Evolutionary conservation across 345 rosid species (phyloP).

Genomic region (Eucalyptus erythrocorys): DNA sequence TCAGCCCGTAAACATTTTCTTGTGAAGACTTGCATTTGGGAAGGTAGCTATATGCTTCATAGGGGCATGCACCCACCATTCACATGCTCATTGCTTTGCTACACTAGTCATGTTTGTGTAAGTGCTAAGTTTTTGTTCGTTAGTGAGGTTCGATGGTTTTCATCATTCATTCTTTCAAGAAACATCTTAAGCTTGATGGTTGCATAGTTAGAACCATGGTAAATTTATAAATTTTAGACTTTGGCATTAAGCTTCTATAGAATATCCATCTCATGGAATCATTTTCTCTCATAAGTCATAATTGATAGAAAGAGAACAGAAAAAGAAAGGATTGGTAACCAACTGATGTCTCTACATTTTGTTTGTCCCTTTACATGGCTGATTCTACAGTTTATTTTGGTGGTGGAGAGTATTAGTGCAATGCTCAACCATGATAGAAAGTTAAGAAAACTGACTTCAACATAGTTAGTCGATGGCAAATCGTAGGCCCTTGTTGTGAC

Average conservation of each 20-base stretch:
- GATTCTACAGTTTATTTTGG: slow-evolving; percentile 54
- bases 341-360: not conserved
- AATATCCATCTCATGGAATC: not conserved
- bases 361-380: not conserved
- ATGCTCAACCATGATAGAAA: slow-evolving; percentile 75
- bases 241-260: not conserved
- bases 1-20: too few relatives aligned
- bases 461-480: slow-evolving; percentile 15
- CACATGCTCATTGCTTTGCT: too few relatives aligned
- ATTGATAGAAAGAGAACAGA: not conserved
- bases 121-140: too few relatives aligned
- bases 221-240: not conserved
- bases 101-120: too few relatives aligned
- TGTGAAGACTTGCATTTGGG: too few relatives aligned
- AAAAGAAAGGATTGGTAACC: not conserved
- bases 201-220: too few relatives aligned
- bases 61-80: too few relatives aligned
- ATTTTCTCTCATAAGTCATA: not conserved
- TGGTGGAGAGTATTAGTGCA: slow-evolving; percentile 70
- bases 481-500: not conserved
- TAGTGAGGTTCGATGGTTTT: too few relatives aligned
- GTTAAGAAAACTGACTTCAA: slow-evolving; percentile 18
- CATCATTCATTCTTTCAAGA: too few relatives aligned
- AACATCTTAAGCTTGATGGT: too few relatives aligned
- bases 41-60: too few relatives aligned